phyloP scores from a whole-genome alignment of 2,329 filamentous ascomycete species.

The Trichoderma hamatum region DNA sequence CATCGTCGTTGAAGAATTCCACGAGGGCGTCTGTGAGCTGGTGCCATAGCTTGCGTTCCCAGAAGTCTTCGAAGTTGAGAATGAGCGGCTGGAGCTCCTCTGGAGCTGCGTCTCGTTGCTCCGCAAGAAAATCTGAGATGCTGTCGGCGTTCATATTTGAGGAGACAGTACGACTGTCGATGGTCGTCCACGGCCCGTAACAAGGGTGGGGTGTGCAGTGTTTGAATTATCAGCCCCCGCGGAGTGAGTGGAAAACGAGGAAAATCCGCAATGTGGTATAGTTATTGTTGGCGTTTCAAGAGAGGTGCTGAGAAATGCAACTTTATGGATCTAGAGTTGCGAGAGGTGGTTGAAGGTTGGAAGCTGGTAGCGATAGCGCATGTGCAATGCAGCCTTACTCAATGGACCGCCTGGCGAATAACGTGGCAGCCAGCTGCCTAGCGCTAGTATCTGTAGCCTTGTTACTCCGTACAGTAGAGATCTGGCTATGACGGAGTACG shows the following conservation, averaged over 20 bases:
- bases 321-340: background rate
- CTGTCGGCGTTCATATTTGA: constrained; percentile 76
- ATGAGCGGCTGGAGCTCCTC: constrained; percentile 87
- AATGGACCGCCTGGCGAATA: constrained; percentile 18
- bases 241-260: background rate
- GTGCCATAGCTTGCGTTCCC: constrained; percentile 99
- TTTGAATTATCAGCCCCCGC: background rate
- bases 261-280: background rate
- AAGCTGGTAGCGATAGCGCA: background rate
- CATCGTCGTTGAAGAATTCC: constrained; percentile 81
- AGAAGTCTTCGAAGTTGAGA: constrained; percentile 91
- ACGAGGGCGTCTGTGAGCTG: constrained; percentile 90
- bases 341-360: background rate
- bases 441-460: constrained; percentile 8
- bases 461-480: background rate
- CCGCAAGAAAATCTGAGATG: constrained; percentile 88
- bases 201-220: background rate
- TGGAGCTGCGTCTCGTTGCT: constrained; percentile 85
- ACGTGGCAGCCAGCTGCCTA: constrained; percentile 25
- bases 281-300: background rate
- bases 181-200: background rate
- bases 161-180: background rate
- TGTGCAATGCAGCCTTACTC: constrained; percentile 18
- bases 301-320: background rate
- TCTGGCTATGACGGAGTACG: constrained; percentile 4